Percentiles rank a stretch among this genome's conserved stretches.
Evolutionary conservation across 2,329 filamentous ascomycete genomes (phyloP).

Genomic region (Fusarium decemcellulare): DNA sequence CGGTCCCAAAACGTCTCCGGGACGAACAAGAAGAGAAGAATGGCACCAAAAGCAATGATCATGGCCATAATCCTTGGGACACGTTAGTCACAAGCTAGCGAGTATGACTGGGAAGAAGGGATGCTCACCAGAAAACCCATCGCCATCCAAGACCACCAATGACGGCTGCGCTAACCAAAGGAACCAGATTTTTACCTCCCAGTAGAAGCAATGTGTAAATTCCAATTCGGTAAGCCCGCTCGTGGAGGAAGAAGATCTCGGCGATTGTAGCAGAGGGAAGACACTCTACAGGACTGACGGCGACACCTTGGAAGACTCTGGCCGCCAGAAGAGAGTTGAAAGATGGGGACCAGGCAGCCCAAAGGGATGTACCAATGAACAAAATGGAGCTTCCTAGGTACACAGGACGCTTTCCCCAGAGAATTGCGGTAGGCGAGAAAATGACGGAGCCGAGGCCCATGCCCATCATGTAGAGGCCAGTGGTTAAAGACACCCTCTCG

Average conservation of each 20-base stretch:
- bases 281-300: conserved; percentile 92
- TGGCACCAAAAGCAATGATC: conserved; percentile 78
- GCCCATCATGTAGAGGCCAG: conserved; percentile 94
- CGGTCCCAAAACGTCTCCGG: conserved; percentile 98
- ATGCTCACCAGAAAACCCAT: conserved; percentile 86
- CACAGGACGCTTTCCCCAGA: conserved; percentile 91
- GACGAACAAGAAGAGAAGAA: conserved; percentile 88
- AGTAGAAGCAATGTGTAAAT: conserved; percentile 93
- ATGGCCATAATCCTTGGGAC: conserved; percentile 82
- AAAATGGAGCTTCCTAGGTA: conserved; percentile 84
- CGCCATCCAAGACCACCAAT: conserved; percentile 86
- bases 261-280: conserved; percentile 94
- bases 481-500: conserved; percentile 85
- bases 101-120: too few species aligned
- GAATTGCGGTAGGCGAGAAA: conserved; percentile 89
- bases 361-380: conserved; percentile 83
- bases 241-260: conserved; percentile 96
- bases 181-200: conserved; percentile 92
- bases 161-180: conserved; percentile 87
- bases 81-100: neutral
- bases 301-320: conserved; percentile 88
- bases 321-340: conserved; percentile 86
- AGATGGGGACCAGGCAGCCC: conserved; percentile 88
- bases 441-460: conserved; percentile 88
- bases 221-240: conserved; percentile 91